Percentiles rank a stretch among this genome's conserved stretches.
Evolutionary conservation across 106 monocot species (phyloP).

Genomic region (Cymbidium sinense): DNA sequence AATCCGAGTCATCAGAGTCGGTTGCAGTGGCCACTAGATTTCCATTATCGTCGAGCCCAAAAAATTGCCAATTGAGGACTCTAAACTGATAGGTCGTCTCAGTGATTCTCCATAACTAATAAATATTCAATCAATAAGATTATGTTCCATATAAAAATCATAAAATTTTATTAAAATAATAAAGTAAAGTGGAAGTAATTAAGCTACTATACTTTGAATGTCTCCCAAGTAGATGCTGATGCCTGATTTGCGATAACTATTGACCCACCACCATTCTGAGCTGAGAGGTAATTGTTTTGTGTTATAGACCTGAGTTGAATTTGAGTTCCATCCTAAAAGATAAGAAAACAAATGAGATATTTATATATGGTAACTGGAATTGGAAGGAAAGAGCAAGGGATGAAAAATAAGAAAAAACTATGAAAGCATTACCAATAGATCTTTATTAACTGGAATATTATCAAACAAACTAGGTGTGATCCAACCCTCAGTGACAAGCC

Average conservation of each 20-base stretch:
- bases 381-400: too few relatives aligned
- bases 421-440: conserved; percentile 38
- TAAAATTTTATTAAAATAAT: too few relatives aligned
- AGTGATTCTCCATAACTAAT: conserved; percentile 24
- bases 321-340: conserved; percentile 36
- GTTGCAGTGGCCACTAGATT: conserved; percentile 13
- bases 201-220: conserved; percentile 25
- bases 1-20: conserved; percentile 16
- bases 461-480: conserved; percentile 67
- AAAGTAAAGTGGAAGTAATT: not conserved
- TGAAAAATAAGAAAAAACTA: too few relatives aligned
- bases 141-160: not conserved
- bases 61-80: conserved; percentile 46
- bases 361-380: too few relatives aligned
- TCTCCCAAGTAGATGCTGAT: conserved; percentile 34
- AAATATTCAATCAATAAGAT: not conserved
- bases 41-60: conserved; percentile 21
- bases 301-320: conserved; percentile 33
- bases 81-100: conserved; percentile 38
- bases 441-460: conserved; percentile 53
- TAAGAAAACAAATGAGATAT: not conserved
- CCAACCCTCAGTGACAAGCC: conserved; percentile 86
- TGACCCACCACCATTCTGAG: conserved; percentile 33
- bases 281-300: conserved; percentile 27
- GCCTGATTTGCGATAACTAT: conserved; percentile 30